Evolutionary conservation across 2,329 filamentous ascomycete species (phyloP), one percentile per base, ranked within the genome.

Genomic region (Fusarium lateritium): DNA sequence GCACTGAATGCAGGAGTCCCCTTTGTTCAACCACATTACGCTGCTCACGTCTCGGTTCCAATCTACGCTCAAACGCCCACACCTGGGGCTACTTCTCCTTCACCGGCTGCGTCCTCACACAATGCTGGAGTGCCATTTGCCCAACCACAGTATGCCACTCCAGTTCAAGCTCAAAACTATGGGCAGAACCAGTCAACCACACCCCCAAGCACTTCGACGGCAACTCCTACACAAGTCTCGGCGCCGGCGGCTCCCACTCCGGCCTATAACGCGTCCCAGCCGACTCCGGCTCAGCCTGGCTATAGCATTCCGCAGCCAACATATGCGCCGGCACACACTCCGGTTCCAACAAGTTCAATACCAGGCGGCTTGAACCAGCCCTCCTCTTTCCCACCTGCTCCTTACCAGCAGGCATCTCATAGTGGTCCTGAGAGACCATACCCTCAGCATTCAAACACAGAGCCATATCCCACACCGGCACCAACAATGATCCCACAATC

Each of bases 261-360:
- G 13, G 36, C 38, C 11, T 65, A 68, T 42, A 61, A 40, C 39
- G 39, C 43, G 5, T 34, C 47, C 11, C 70, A 72, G 28, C 39
- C 51, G 10, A 46, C 45, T 38, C 62, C 44, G 19, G 56, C 28
- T 14, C 63, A 68, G 39, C 40, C 66, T 22, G 62, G 59, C 22
- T 75, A 74, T 49, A 52, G 55, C 38, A 44, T 64, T 13, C 65
- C 70, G 17, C 73, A 75, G 33, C 70, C 73, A 21, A 72, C 54
- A 7, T 74, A 73, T 50, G 62, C 65, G 5, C 39, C 57, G 39
- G 22, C 52, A 33, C 31, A 59, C 13, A 45, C 38, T 33, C 34
- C 61, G 36, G 38, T 59, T 24, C 34, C 58, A 58, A 31, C 55
- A 57, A 60, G 39, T 34, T 46, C 26, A 50, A 49, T 42, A 19